A percentile compares a stretch with the other conserved stretches of the same genome.
Evolutionary conservation across 2,329 filamentous ascomycete species (phyloP).

Genomic region (Teratosphaeriaceae sp.): DNA sequence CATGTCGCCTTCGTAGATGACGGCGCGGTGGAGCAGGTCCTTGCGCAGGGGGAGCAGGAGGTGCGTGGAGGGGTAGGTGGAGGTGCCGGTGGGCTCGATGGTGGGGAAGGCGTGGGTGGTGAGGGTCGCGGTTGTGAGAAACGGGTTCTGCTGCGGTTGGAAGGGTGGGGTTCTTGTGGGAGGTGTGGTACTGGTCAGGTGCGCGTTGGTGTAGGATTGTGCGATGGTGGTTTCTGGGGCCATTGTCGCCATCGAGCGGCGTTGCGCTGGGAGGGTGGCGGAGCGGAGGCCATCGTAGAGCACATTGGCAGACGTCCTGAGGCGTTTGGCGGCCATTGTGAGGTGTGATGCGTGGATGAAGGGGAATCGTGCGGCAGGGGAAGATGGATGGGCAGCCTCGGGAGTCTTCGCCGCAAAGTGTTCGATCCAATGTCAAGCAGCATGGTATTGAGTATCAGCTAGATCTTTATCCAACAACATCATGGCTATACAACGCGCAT

Average conservation of each 20-base stretch:
- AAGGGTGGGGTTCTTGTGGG: constrained; percentile 16
- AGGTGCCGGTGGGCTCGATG: constrained; percentile 74
- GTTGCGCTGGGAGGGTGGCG: constrained; percentile 24
- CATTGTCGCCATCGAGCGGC: constrained; percentile 54
- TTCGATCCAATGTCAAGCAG: background rate
- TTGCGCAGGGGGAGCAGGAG: constrained; percentile 80
- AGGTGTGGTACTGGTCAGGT: constrained; percentile 26
- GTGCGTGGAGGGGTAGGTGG: constrained; percentile 73
- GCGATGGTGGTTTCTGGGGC: constrained; percentile 31
- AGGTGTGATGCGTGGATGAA: constrained; percentile 1
- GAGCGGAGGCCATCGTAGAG: constrained; percentile 21
- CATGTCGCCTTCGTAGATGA: constrained; percentile 86
- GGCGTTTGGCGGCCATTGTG: constrained; percentile 36
- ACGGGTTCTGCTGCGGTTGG: constrained; percentile 30
- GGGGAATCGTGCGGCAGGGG: background rate
- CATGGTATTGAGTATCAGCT: too few species aligned
- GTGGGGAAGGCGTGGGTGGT: constrained; percentile 88
- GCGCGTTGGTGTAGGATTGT: constrained; percentile 31
- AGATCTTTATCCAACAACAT: too few species aligned
- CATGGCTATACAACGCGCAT: constrained; percentile 27
- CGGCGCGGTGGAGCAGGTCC: constrained; percentile 86
- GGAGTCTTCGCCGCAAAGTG: constrained; percentile 3
- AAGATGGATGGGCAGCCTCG: background rate
- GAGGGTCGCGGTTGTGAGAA: constrained; percentile 61
- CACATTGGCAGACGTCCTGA: constrained; percentile 32